These are phyloP conservation scores for Psidium guajava DNA, from an alignment of 345 rosid genomes.

Conservation along the genomic window DNA sequence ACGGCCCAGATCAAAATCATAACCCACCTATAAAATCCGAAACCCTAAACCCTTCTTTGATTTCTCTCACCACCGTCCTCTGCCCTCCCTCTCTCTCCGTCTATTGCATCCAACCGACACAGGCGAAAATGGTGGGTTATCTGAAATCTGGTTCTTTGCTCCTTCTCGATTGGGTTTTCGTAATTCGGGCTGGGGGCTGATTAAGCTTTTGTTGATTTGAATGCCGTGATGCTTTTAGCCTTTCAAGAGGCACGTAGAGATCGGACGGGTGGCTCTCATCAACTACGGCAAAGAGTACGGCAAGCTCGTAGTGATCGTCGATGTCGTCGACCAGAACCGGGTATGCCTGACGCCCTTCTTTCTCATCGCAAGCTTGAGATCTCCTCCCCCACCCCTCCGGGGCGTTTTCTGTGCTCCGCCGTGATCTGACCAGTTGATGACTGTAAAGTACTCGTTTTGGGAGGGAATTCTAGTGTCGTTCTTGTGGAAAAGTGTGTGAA, in stretches of 20 bases:
- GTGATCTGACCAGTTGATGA: neutral
- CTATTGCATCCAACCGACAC: neutral
- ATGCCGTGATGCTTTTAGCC: constrained; percentile 22
- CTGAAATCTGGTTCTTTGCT: neutral
- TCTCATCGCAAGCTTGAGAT: neutral
- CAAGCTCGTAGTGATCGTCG: constrained; percentile 81
- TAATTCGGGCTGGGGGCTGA: neutral
- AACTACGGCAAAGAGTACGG: constrained; percentile 86
- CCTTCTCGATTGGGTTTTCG: neutral
- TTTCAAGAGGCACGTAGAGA: constrained; percentile 89
- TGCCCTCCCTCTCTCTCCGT: neutral
- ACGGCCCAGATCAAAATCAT: neutral
- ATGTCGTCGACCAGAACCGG: constrained; percentile 80
- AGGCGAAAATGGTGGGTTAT: constrained; percentile 23
- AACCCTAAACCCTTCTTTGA: neutral
- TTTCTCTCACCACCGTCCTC: neutral
- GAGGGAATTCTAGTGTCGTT: neutral
- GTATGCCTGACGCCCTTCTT: constrained; percentile 15
- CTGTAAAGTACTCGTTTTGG: neutral
- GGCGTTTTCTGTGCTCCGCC: neutral
- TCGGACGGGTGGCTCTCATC: constrained; percentile 78
- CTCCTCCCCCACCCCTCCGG: too few relatives aligned
- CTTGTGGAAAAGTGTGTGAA: neutral
- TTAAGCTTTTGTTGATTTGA: neutral
- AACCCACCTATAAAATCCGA: neutral